phyloP scores from a whole-genome alignment of 2,329 filamentous ascomycete species.

The Fusarium xyrophilum region DNA sequence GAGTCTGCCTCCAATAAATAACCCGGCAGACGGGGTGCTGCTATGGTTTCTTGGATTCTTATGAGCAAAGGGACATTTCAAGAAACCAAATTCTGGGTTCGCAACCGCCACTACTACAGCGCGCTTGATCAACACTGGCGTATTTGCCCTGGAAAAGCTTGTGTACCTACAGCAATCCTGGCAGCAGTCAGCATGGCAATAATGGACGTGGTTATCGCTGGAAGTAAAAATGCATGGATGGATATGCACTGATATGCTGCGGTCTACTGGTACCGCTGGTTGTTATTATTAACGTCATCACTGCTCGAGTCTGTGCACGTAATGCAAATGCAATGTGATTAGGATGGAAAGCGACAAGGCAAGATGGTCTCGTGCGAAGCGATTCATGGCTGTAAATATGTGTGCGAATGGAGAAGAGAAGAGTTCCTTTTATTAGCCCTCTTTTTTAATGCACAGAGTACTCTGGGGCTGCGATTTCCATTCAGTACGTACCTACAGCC shows the following conservation, averaged over 20 bases:
- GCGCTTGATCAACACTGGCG: slow-evolving; percentile 4
- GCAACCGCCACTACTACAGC: slow-evolving; percentile 10
- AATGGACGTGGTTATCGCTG: slow-evolving; percentile 18
- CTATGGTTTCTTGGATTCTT: slow-evolving; percentile 6
- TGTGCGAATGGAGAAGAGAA: neutral
- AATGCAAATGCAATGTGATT: slow-evolving; percentile 8
- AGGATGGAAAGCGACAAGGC: neutral
- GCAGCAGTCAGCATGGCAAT: slow-evolving; percentile 8
- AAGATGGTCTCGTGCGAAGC: neutral
- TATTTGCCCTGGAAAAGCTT: slow-evolving; percentile 6
- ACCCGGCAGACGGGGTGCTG: neutral
- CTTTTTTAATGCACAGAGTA: neutral
- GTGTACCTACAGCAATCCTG: slow-evolving; percentile 17
- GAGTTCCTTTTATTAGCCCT: neutral
- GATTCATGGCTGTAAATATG: neutral
- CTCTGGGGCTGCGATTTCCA: slow-evolving; percentile 5
- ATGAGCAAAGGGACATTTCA: neutral
- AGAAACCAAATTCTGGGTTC: slow-evolving; percentile 15
- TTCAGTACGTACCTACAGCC: slow-evolving; percentile 16
- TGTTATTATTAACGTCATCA: slow-evolving; percentile 23
- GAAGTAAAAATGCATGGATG: slow-evolving; percentile 27
- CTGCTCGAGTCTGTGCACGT: slow-evolving; percentile 9
- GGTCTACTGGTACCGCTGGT: slow-evolving; percentile 7
- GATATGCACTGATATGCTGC: slow-evolving; percentile 11
- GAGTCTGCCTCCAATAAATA: neutral